Base-by-base conservation (phyloP, 2,329 filamentous ascomycete species). In the Podosphaera xanthii region DNA sequence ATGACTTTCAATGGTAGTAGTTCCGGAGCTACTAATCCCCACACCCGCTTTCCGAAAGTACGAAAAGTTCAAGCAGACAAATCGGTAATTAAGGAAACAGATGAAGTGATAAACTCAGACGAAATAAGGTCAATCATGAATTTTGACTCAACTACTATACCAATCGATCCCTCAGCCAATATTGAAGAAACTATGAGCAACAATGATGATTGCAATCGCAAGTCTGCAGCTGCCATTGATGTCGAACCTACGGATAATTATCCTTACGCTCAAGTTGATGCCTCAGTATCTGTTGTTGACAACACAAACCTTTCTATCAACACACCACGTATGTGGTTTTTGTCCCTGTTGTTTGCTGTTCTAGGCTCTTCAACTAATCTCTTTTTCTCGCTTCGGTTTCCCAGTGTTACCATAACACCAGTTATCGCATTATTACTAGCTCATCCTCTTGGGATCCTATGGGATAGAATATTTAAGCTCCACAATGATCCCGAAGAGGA, bases 351-450 rank as follows among this genome's bases (percentile, higher is more conserved):
- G 8, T 92, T 92, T 70, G 83, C 87, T 7, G 76, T 92, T 44
- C 77, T 89, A 46, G 87, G 87, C 62, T 91, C 87, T 54, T 86
- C 85, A 1, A 88, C 86, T 42, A 92, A 92, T 70, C 73, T 94
- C 48, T 92, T 94, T 73, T 94, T 94, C 74, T 90, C 87, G 42
- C 75, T 94, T 69, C 79, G 88, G 78, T 94, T 92, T 75, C 88
- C 88, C 35, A 92, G 87, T 70, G 87, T 94, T 69, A 85, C 86
- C 61, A 91, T 94, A 67, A 91, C 87, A 31, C 87, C 87, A 46
- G 86, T 94, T 64, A 94, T 94, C 73, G 87, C 87, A 36, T 76
- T 92, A 66, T 75, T 94, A 60, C 80, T 94, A 60, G 87, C 89
- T 54, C 88, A 92, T 68, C 88, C 88, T 1, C 78, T 94, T 59